Percentiles rank a stretch among this genome's conserved stretches.
These are phyloP conservation scores for Fraxinus cuspidata DNA, from an alignment of 257 asterid species.

Conservation along the genomic window DNA sequence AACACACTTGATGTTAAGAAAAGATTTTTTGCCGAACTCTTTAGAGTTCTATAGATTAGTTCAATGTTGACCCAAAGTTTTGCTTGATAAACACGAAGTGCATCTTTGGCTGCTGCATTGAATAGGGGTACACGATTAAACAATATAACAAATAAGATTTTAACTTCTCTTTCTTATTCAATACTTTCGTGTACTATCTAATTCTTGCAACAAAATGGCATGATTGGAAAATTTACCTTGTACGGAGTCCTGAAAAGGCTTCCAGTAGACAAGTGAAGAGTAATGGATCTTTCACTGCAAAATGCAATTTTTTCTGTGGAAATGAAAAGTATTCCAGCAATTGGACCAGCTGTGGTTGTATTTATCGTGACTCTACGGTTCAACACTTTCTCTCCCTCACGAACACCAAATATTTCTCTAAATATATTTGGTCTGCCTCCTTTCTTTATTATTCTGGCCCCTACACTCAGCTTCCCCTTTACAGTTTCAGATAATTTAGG, in stretches of 20 bases:
- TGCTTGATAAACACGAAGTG: neutral
- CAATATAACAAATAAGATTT: neutral
- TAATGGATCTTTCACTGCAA: conserved; percentile 81
- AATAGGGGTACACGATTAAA: neutral
- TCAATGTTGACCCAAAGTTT: neutral
- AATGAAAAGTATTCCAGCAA: conserved; percentile 78
- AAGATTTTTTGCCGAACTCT: neutral
- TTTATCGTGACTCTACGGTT: too few species aligned
- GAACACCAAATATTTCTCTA: conserved; percentile 51
- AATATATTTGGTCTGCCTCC: conserved; percentile 83
- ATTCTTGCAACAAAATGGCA: neutral
- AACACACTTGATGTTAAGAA: neutral
- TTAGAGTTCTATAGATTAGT: neutral
- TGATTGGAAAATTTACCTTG: conserved; percentile 49
- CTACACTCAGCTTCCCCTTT: conserved; percentile 79
- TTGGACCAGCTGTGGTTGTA: conserved; percentile 88
- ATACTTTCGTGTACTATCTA: neutral
- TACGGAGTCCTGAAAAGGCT: conserved; percentile 51
- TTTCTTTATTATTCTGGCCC: conserved; percentile 65
- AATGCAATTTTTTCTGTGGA: conserved; percentile 68
- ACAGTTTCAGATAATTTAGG: conserved; percentile 71
- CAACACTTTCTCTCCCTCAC: conserved; percentile 57
- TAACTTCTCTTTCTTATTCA: neutral
- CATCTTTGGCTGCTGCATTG: neutral
- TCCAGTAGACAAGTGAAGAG: conserved; percentile 46